These are phyloP conservation scores for Scutellaria galericulata DNA, from an alignment of 257 asterid genomes.

Conservation along the genomic window DNA sequence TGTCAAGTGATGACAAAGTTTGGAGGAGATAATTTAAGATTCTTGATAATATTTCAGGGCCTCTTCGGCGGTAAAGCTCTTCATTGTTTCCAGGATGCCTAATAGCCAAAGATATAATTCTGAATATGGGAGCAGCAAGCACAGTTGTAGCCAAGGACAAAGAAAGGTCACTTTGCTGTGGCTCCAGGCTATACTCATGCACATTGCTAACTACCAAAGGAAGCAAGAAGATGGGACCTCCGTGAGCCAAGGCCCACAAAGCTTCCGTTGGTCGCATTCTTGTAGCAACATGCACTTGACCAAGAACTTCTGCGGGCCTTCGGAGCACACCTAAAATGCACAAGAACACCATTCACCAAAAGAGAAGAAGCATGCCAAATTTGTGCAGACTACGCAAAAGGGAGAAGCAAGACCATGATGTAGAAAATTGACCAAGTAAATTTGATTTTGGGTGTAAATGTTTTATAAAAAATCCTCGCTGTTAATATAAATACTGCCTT, in stretches of 20 bases:
- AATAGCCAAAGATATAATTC: constrained; percentile 90
- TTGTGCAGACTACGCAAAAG: constrained; percentile 30
- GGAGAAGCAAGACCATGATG: constrained; percentile 20
- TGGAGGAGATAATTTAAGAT: constrained; percentile 88
- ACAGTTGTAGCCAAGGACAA: constrained; percentile 72
- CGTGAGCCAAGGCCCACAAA: constrained; percentile 95
- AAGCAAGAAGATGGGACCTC: constrained; percentile 94
- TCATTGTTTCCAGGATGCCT: constrained; percentile 90
- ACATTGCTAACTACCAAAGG: constrained; percentile 86
- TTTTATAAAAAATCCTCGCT: constrained; percentile 6
- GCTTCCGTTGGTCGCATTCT: constrained; percentile 95
- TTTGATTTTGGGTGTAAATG: constrained; percentile 26
- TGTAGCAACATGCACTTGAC: constrained; percentile 96
- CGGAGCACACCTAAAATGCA: constrained; percentile 75
- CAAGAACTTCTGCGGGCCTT: constrained; percentile 98
- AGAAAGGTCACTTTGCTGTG: constrained; percentile 71
- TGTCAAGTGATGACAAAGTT: constrained; percentile 71
- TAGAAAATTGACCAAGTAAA: constrained; percentile 11
- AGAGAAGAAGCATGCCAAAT: constrained; percentile 33
- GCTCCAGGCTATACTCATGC: constrained; percentile 86
- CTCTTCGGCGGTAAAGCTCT: constrained; percentile 85
- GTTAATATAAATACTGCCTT: constrained; percentile 9
- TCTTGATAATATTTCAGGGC: constrained; percentile 94
- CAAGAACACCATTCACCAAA: constrained; percentile 27
- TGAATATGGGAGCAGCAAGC: constrained; percentile 90